phyloP scores from a whole-genome alignment of 164 flowering plant genomes.

The Aristolochia californica region DNA sequence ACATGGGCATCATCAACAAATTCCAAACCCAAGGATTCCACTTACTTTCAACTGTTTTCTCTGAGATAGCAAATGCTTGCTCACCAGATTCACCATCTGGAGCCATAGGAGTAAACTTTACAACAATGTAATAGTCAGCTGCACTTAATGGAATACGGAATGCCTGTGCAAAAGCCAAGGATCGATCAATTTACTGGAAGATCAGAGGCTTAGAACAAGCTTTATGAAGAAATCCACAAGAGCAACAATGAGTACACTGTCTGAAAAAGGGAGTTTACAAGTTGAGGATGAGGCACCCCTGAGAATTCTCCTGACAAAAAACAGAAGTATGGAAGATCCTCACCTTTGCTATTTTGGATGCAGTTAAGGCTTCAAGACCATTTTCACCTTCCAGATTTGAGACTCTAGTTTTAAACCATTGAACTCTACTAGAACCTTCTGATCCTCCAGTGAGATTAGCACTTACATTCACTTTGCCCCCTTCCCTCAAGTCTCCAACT shows the following conservation, averaged over 20 bases:
- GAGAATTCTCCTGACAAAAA: too few relatives aligned
- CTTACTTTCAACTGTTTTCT: slow-evolving; percentile 78
- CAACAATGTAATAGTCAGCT: slow-evolving; percentile 80
- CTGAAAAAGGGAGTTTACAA: too few relatives aligned
- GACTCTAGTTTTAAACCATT: slow-evolving; percentile 82
- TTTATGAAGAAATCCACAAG: neutral
- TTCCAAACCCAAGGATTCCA: neutral
- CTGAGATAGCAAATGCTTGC: slow-evolving; percentile 68
- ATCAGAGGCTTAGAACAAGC: neutral
- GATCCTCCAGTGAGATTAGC: slow-evolving; percentile 88
- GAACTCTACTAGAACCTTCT: slow-evolving; percentile 95
- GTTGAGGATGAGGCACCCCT: too few relatives aligned
- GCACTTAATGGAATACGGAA: slow-evolving; percentile 94
- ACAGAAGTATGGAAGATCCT: neutral
- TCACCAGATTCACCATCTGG: slow-evolving; percentile 94
- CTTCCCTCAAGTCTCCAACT: slow-evolving; percentile 81
- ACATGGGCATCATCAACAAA: neutral
- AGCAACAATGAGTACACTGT: too few relatives aligned
- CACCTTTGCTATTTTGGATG: slow-evolving; percentile 91
- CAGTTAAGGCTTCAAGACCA: slow-evolving; percentile 65
- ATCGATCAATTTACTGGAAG: neutral
- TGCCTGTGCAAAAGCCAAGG: slow-evolving; percentile 31
- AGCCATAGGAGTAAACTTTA: slow-evolving; percentile 90
- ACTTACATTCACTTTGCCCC: slow-evolving; percentile 69
- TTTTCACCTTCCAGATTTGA: slow-evolving; percentile 47